Evolutionary conservation across 2,329 filamentous ascomycete species (phyloP).

Genomic region (Thielaviopsis populi): DNA sequence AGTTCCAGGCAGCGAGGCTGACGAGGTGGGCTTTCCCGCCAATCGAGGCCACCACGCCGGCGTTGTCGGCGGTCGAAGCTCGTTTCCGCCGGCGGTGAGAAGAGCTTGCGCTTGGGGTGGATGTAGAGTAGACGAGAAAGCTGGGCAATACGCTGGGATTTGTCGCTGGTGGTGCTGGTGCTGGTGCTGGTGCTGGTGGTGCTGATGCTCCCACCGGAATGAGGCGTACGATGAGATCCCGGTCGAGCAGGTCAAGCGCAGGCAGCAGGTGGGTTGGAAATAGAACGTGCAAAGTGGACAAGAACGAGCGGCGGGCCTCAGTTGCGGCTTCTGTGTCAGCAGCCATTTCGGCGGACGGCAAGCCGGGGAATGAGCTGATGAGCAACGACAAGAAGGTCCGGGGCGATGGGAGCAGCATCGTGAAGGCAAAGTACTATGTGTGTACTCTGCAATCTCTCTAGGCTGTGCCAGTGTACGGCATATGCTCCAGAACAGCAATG

Average conservation of each 20-base stretch:
- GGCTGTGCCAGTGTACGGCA: background rate
- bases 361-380: background rate
- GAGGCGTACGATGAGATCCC: slow-evolving; percentile 40
- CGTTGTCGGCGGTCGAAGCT: background rate
- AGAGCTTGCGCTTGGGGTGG: background rate
- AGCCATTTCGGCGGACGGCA: background rate
- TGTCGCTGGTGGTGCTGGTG: background rate
- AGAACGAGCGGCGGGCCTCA: slow-evolving; percentile 25
- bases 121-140: background rate
- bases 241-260: slow-evolving; percentile 76
- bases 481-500: background rate
- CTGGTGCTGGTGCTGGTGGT: background rate
- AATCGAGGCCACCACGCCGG: background rate
- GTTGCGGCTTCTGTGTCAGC: background rate
- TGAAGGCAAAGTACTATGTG: slow-evolving; percentile 22
- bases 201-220: background rate
- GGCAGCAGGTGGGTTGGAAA: slow-evolving; percentile 71
- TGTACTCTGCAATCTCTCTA: background rate
- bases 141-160: too few species aligned
- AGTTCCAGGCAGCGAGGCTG: slow-evolving; percentile 65
- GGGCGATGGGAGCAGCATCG: slow-evolving; percentile 10
- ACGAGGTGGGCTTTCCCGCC: slow-evolving; percentile 45
- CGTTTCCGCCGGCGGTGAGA: background rate
- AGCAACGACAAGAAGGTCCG: slow-evolving; percentile 8
- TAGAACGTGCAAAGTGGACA: slow-evolving; percentile 72